A percentile compares a stretch with the other conserved stretches of the same genome.
Evolutionary conservation across 129 eudicot genomes (phyloP).

Genomic region (Chrysanthemum makinoi): DNA sequence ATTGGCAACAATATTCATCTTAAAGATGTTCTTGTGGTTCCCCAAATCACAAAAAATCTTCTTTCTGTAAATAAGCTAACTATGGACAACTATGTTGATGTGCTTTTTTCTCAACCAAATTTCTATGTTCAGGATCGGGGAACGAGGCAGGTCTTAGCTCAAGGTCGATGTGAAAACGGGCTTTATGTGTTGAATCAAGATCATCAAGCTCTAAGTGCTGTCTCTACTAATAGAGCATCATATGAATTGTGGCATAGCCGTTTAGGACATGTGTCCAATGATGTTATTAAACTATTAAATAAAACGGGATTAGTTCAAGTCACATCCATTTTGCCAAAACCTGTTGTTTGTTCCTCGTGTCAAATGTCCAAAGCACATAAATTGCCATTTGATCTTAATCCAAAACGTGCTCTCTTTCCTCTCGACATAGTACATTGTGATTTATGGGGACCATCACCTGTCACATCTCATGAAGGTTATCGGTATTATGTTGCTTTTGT

Average conservation of each 20-base stretch:
- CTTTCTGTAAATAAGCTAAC: constrained; percentile 8
- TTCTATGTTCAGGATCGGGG: no score
- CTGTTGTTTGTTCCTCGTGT: background rate
- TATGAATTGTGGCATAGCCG: background rate
- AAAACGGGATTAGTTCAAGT: background rate
- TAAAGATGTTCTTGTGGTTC: constrained; percentile 3
- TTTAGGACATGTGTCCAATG: constrained; percentile 3
- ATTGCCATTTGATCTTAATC: background rate
- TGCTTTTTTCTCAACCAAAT: no score
- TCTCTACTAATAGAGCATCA: background rate
- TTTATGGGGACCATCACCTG: background rate
- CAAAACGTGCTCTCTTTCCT: background rate
- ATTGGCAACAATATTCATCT: background rate
- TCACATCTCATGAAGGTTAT: background rate
- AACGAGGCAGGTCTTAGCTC: no score
- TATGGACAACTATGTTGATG: background rate
- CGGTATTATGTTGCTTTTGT: background rate
- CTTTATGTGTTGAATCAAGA: no score
- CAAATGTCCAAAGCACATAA: background rate
- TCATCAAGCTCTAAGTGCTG: no score
- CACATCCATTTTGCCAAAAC: constrained; percentile 4
- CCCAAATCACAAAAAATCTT: constrained; percentile 4
- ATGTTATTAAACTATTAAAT: background rate
- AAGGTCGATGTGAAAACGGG: no score
- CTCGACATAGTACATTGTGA: background rate